These are phyloP conservation scores for Anastatica hierochuntica DNA, from an alignment of 345 rosid genomes.

Conservation along the genomic window DNA sequence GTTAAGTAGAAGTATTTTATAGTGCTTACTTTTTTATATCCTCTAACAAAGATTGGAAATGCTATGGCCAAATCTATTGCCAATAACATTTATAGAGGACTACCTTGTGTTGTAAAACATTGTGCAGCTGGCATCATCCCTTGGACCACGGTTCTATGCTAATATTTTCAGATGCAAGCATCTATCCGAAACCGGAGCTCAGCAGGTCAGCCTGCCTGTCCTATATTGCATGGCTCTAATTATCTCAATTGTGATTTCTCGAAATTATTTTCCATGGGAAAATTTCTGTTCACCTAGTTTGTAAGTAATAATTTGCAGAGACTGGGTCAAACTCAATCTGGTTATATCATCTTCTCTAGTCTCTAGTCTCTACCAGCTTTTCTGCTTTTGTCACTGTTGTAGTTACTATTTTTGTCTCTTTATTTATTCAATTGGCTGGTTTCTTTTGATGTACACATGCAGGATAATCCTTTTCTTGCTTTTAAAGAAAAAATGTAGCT, in stretches of 20 bases:
- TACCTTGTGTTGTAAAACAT: neutral
- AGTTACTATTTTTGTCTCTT: neutral
- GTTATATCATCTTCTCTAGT: neutral
- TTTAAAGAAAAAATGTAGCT: too few relatives aligned
- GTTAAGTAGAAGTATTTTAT: neutral
- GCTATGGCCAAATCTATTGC: neutral
- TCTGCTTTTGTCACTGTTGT: neutral
- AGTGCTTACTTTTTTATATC: neutral
- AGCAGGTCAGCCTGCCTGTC: constrained; percentile 45
- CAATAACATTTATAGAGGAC: constrained; percentile 16
- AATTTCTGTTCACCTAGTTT: neutral
- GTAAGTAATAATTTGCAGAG: too few relatives aligned
- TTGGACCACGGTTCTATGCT: constrained; percentile 88
- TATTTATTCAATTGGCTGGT: neutral
- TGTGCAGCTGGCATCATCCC: constrained; percentile 93
- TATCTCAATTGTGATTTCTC: neutral
- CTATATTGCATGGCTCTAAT: too few relatives aligned
- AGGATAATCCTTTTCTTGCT: neutral
- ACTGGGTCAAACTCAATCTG: neutral
- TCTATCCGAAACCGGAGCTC: constrained; percentile 98
- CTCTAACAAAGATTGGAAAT: neutral
- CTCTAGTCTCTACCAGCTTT: too few relatives aligned
- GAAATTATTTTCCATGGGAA: too few relatives aligned
- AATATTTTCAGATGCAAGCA: constrained; percentile 97
- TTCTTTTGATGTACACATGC: neutral